Conservation (phyloP, 495 filamentous ascomycete species). For the Podospora conica region DNA sequence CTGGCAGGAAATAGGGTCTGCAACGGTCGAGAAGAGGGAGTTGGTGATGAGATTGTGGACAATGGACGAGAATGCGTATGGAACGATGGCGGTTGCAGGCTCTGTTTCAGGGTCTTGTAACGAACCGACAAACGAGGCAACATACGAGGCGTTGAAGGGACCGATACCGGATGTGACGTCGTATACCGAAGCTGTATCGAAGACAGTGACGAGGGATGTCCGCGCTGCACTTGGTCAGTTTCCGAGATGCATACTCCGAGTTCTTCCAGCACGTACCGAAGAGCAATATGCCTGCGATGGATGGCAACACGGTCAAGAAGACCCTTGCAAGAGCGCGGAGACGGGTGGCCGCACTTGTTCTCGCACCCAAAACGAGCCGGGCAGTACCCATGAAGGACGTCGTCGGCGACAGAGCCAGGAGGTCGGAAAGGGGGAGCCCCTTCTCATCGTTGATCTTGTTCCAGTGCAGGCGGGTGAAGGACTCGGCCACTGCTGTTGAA, state of each 20-base stretch:
- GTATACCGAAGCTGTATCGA: conserved; percentile 8
- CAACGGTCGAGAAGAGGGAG: conserved; percentile 4
- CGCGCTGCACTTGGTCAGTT: neutral
- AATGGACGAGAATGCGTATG: conserved; percentile 1
- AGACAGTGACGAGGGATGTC: conserved; percentile 5
- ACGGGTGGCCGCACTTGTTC: neutral
- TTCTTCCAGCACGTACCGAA: neutral
- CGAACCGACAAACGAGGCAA: conserved; percentile 2
- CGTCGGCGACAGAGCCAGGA: neutral
- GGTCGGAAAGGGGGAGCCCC: neutral
- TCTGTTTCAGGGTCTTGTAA: neutral
- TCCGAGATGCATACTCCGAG: neutral
- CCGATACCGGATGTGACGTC: conserved; percentile 14
- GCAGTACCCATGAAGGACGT: neutral
- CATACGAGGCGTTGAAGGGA: conserved; percentile 15
- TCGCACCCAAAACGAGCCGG: neutral
- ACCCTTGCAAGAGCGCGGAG: neutral
- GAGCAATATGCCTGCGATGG: neutral
- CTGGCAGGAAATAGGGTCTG: conserved; percentile 1
- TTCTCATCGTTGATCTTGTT: neutral
- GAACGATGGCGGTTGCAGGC: neutral
- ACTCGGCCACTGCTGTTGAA: neutral
- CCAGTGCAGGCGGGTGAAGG: conserved; percentile 3
- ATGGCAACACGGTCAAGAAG: neutral
- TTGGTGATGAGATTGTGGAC: conserved; percentile 12